Evolutionary conservation across 192 early-diverging fungal genomes (phyloP).

Genomic region (Entophlyctis luteolus): DNA sequence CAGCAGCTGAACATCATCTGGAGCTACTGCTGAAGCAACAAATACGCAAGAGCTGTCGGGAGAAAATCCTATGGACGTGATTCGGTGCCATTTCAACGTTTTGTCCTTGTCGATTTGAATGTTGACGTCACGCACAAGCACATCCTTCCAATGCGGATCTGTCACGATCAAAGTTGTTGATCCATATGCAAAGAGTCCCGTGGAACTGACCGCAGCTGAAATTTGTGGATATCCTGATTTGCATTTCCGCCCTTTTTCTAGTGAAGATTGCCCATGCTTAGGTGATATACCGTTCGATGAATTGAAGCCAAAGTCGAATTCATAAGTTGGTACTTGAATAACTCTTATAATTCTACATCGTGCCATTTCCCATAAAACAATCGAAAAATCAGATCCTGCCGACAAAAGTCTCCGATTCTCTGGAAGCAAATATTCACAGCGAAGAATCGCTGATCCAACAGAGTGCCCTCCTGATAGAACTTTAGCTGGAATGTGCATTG

Average conservation of each 20-base stretch:
- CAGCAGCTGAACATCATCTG: constrained; percentile 29
- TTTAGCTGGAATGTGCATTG: constrained; percentile 7
- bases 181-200: constrained; percentile 25
- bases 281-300: not conserved
- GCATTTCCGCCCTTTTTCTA: not conserved
- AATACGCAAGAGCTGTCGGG: constrained; percentile 15
- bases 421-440: constrained; percentile 18
- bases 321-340: not conserved
- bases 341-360: constrained; percentile 22
- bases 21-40: constrained; percentile 13
- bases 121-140: constrained; percentile 9
- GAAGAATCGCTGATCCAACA: constrained; percentile 1
- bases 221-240: constrained; percentile 9
- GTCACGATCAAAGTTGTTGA: constrained; percentile 13
- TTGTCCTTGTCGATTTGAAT: constrained; percentile 13
- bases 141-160: constrained; percentile 19
- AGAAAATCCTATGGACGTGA: constrained; percentile 17
- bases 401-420: constrained; percentile 29
- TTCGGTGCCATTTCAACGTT: constrained; percentile 22
- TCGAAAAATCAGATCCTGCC: constrained; percentile 10
- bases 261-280: not conserved
- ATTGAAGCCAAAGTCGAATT: constrained; percentile 12
- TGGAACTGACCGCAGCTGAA: constrained; percentile 1
- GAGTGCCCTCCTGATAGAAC: constrained; percentile 14
- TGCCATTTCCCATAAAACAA: constrained; percentile 30